Evolutionary conservation across 768 basidiomycete genomes (phyloP), one percentile per base, ranked within the genome.

Genomic region (Tulasnella sp.): DNA sequence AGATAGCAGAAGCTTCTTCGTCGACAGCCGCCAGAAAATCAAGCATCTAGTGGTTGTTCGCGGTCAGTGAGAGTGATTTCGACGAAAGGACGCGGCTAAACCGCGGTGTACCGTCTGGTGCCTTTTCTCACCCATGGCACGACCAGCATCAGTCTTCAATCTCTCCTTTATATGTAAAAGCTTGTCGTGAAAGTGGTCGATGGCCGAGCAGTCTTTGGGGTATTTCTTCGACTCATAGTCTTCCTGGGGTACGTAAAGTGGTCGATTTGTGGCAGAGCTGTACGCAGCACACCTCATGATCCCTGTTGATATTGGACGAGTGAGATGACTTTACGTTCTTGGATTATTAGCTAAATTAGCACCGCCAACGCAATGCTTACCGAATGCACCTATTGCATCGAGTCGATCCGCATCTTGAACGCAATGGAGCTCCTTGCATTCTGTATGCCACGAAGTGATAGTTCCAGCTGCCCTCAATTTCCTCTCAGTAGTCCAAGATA

Each of bases 121-220:
- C 75, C 94, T 82, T 75, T 84, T 87, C 73, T 84, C 83, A 29
- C 91, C 93, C 78, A 93, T 80, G 71, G 78, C 77, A 77, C 84
- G 88, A 3, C 91, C 94, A 2, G 84, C 83, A 9, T 82, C 84
- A 0, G 94, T 96, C 82, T 95, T 95, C 74, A 95, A 86, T 74
- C 86, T 82, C 62, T 86, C 87, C 44, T 81, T 83, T 72, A 96
- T 90, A 71, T 87, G 85, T 34, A 95, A 79, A 39, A 96, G 83
- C 79, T 95, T 96, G 76, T 94, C 91, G 75, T 93, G 81, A 78
- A 95, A 96, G 77, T 96, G 94, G 72, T 87, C 85, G 34, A 94
- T 87, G 5, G 91, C 88, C 0, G 88, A 87, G 75, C 16, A 72
- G 19, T 47, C 35, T 14, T 26, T 26, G n/a, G 72, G 40, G 34